Evolutionary conservation across 768 basidiomycete genomes (phyloP).

Genomic region (Mycena galopus): DNA sequence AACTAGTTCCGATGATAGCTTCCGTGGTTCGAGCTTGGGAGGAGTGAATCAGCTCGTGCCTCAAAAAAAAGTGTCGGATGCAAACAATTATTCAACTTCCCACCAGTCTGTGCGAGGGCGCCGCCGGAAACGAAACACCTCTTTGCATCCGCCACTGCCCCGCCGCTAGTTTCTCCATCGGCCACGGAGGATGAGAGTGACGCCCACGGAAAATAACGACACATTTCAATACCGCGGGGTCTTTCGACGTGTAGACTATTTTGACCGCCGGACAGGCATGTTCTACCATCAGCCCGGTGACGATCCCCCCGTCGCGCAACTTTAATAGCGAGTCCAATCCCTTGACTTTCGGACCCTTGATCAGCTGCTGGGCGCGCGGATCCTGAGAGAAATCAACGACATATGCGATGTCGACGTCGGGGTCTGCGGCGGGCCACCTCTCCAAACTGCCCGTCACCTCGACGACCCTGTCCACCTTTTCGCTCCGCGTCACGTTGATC

Average conservation of each 20-base stretch:
- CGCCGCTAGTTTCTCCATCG: background rate
- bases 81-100: background rate
- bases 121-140: background rate
- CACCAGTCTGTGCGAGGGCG: background rate
- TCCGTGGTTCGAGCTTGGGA: too few species aligned
- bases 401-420: too few species aligned
- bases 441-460: too few species aligned
- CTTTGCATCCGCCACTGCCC: background rate
- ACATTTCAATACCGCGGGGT: background rate
- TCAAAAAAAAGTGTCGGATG: too few species aligned
- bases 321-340: too few species aligned
- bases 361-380: too few species aligned
- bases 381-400: too few species aligned
- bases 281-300: background rate
- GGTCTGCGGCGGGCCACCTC: too few species aligned
- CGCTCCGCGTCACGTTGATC: too few species aligned
- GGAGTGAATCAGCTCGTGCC: too few species aligned
- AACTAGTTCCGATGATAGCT: background rate
- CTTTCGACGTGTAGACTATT: conserved; percentile 3
- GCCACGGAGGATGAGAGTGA: conserved; percentile 16
- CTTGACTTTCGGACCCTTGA: too few species aligned
- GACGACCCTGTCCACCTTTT: too few species aligned
- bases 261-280: background rate
- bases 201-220: background rate
- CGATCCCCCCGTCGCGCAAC: background rate